Base-by-base conservation (phyloP, 2,329 filamentous ascomycete genomes). In the Cordyceps militaris region DNA sequence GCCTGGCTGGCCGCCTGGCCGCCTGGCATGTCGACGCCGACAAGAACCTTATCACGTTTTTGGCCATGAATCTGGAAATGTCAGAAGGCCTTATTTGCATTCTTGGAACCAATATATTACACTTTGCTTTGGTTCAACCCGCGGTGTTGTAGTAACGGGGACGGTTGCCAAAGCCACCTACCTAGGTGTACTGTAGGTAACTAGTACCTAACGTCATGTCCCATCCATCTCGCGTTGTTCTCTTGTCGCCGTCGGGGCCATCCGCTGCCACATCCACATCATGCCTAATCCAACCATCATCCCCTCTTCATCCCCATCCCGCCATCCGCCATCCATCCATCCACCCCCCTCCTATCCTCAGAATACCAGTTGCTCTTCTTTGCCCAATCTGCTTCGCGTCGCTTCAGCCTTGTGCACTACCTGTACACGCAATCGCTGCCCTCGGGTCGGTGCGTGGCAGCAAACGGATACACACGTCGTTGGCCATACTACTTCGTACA, bases 271-370 rank as follows among this genome's bases (percentile, higher is more conserved):
- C 53, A 56, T 42, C 53, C 53, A 32, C 53, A 28, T 48, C 53
- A 47, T 48, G 24, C 53, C 53, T 28, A 42, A 54, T 54, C 50
- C 50, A 53, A 42, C n/a, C 50, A 53, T n/a, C 50, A 53, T 59
- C 50, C 57, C 38, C 50, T 49, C 42, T 28, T 56, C 40, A 26
- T 38, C 28, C 56, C 48, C 36, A 19, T 40, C n/a, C 30, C 44
- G 40, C 54, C 54, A 30, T 52, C 49, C 34, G 38, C 49, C 49
- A 43, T 54, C 57, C 38, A 16, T 32, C 57, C 51, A 42, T 49
- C 51, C 51, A 56, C 57, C 32, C 57, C 47, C 51, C 57, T 50
- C 44, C 36, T 23, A 47, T 13, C 40, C 23, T 47, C 8, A 19
- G 24, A 13, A n/a, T 23, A 47, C 38, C 42, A 28, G 23, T 14